Evolutionary conservation across 78 protist species (phyloP).

Genomic region (Emiliania huxleyi): DNA sequence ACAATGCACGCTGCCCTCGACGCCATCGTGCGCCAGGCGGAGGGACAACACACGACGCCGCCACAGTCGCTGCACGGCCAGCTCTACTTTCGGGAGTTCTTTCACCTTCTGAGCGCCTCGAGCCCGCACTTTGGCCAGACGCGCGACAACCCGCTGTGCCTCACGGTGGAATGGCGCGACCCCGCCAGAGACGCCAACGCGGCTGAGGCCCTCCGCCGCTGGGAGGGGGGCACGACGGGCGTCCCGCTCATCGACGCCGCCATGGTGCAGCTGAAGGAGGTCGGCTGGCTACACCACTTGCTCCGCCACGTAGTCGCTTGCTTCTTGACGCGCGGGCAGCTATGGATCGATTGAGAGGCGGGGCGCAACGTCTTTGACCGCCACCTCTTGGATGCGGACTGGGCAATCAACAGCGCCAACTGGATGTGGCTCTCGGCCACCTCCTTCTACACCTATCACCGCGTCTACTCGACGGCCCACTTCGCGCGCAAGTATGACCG

Average conservation of each 20-base stretch:
- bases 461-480: slow-evolving; percentile 48
- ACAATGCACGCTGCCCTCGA: neutral
- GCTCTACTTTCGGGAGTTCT: slow-evolving; percentile 54
- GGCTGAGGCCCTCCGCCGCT: neutral
- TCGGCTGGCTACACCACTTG: slow-evolving; percentile 61
- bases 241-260: slow-evolving; percentile 56
- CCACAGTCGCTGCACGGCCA: slow-evolving; percentile 51
- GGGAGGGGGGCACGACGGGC: slow-evolving; percentile 39
- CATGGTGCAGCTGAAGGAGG: slow-evolving; percentile 43
- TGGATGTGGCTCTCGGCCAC: slow-evolving; percentile 60
- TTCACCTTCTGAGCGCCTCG: neutral
- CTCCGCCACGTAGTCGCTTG: slow-evolving; percentile 66
- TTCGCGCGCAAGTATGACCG: slow-evolving; percentile 42
- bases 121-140: neutral
- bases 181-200: neutral
- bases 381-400: slow-evolving; percentile 47
- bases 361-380: slow-evolving; percentile 48
- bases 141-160: slow-evolving; percentile 36
- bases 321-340: slow-evolving; percentile 62
- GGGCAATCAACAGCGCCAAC: slow-evolving; percentile 53
- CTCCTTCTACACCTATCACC: slow-evolving; percentile 33
- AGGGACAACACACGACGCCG: slow-evolving; percentile 35
- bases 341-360: slow-evolving; percentile 37
- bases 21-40: no score
- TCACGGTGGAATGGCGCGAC: neutral